Base-by-base conservation (phyloP, 805 yeast species). In the Candida qinlingensis region DNA sequence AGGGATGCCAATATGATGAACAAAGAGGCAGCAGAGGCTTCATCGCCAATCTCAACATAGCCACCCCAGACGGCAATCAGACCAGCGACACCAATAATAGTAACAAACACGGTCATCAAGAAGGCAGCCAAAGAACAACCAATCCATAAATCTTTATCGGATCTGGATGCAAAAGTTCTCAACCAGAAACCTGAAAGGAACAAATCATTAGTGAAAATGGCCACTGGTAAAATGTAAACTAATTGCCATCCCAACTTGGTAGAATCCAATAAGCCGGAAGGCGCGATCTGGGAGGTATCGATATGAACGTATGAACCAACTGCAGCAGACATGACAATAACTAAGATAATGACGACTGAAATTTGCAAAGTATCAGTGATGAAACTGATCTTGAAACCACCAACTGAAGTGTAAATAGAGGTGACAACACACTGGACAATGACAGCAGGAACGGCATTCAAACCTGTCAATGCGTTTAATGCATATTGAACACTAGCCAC, bases 161-260 rank as follows among this genome's bases (percentile, higher is more conserved):
- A 71, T 54, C 79, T 80, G 6, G 96, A 83, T 6, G 98, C 96
- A 71, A 91, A 91, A 1, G 98, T 87, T 61, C 98, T 75, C 52
- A 91, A 70, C 98, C 98, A 91, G 65, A 91, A 90, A 0, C 96
- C 96, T 33, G 96, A 79, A 75, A 91, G 70, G 67, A 91, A 91
- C 63, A 91, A 80, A 63, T 89, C 96, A 60, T 91, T 91, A 34
- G 97, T 87, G 48, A 89, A 77, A 61, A 91, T 86, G 29, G 97
- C 97, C 33, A 91, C 84, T 7, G 84, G 77, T 54, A 91, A 72
- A 54, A 91, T 90, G 63, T 89, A 91, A 34, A 91, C 64, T 54
- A 91, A 75, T 73, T 89, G 94, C 95, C 96, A 90, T 13, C 96
- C 96, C 37, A 90, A 72, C 55, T 77, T 78, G 60, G 81, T 84